Conservation (phyloP, 2,329 filamentous ascomycete genomes). For the Cordyceps farinosa region DNA sequence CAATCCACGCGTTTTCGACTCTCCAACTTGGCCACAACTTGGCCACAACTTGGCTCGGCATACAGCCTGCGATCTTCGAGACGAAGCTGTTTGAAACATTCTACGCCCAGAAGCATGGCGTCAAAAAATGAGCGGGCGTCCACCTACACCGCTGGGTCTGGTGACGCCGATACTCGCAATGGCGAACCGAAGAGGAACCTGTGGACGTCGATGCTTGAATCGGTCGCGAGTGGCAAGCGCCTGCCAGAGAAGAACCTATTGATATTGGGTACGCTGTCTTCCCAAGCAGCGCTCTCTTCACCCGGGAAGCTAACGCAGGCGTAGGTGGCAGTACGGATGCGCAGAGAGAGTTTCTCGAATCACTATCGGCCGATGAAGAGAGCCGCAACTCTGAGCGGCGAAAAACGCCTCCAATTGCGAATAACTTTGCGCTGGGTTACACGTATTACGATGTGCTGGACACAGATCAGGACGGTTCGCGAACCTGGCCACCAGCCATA, state of each 20-base stretch:
- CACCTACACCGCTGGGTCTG: conserved; percentile 55
- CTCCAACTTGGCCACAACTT: background rate
- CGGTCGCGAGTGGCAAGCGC: conserved; percentile 83
- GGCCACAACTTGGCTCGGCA: background rate
- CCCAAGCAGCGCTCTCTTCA: background rate
- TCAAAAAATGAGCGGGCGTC: conserved; percentile 54
- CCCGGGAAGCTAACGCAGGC: conserved; percentile 4
- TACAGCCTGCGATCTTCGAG: background rate
- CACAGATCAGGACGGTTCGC: conserved; percentile 81
- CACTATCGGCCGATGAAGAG: conserved; percentile 52
- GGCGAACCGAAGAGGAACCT: conserved; percentile 80
- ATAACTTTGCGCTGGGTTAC: conserved; percentile 88
- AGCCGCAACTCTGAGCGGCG: conserved; percentile 53
- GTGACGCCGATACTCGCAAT: conserved; percentile 54
- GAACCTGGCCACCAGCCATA: background rate
- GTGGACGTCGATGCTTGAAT: conserved; percentile 91
- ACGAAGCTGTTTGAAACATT: conserved; percentile 8
- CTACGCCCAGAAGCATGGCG: conserved; percentile 38
- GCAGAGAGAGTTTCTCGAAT: conserved; percentile 78
- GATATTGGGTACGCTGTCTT: conserved; percentile 63
- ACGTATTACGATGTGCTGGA: conserved; percentile 94
- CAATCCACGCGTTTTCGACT: background rate
- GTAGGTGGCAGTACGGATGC: conserved; percentile 76
- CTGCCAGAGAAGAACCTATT: conserved; percentile 89
- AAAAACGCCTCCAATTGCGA: conserved; percentile 75